Percentiles rank a stretch among this genome's conserved stretches.
phyloP scores from a whole-genome alignment of 2,329 filamentous ascomycete species.

The Fusarium sororula region DNA sequence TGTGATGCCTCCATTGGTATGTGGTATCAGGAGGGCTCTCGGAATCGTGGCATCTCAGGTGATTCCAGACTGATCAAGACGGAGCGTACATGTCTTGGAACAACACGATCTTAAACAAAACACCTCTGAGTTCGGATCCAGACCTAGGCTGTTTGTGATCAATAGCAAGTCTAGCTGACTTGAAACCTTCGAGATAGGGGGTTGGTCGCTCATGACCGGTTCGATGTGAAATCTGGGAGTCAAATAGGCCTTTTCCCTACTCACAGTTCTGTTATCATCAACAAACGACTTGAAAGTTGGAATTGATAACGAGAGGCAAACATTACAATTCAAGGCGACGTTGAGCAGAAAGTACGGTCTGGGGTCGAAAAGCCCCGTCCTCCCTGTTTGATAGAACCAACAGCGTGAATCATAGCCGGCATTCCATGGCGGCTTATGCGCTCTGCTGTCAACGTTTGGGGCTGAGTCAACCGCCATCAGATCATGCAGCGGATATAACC shows the following conservation, averaged over 20 bases:
- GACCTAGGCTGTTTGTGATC: not conserved
- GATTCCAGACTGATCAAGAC: not conserved
- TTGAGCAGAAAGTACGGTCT: not conserved
- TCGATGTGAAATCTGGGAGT: not conserved
- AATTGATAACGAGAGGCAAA: rapidly evolving
- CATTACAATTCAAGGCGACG: not conserved
- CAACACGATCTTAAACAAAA: not conserved
- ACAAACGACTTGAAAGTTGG: not conserved
- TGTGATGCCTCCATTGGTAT: not conserved
- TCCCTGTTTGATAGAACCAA: not conserved
- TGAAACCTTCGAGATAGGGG: not conserved
- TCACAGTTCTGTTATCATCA: too few species aligned
- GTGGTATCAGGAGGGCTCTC: not conserved
- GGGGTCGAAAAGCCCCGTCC: too few species aligned
- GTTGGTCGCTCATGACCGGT: not conserved
- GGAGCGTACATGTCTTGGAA: not conserved
- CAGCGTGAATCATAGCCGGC: not conserved
- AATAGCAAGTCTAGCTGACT: not conserved
- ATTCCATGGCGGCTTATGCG: not conserved
- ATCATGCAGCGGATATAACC: not conserved
- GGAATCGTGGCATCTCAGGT: not conserved
- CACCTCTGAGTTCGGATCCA: not conserved
- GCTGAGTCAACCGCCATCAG: not conserved
- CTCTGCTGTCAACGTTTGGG: not conserved
- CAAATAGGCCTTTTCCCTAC: not conserved